Conservation (phyloP, 352 stramenopile genomes). For the Phytophthora pistaciae region DNA sequence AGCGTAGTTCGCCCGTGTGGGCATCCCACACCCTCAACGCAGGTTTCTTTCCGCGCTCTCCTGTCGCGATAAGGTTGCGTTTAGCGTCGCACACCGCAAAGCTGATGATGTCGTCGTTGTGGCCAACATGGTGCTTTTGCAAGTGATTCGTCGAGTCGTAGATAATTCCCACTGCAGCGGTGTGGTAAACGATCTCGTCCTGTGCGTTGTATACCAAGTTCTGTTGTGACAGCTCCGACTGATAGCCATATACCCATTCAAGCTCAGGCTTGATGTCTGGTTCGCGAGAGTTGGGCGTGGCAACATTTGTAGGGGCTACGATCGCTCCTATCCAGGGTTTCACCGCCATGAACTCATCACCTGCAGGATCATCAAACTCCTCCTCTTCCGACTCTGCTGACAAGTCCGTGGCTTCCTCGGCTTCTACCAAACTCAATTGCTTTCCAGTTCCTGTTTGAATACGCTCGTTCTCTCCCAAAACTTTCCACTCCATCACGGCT, state of each 20-base stretch:
- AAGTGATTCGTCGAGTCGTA: conserved; percentile 75
- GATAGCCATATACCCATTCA: conserved; percentile 89
- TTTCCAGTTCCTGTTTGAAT: conserved; percentile 1
- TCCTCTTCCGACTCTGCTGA: conserved; percentile 29
- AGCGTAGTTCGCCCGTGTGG: conserved; percentile 71
- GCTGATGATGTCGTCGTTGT: conserved; percentile 91
- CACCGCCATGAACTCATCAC: conserved; percentile 92
- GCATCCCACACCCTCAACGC: conserved; percentile 87
- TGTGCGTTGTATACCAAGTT: conserved; percentile 82
- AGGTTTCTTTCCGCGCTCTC: conserved; percentile 82
- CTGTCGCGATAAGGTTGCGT: conserved; percentile 86
- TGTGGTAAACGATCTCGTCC: conserved; percentile 89
- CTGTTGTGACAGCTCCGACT: conserved; percentile 76
- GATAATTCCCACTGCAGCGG: conserved; percentile 87
- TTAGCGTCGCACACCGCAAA: conserved; percentile 70
- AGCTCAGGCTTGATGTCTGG: conserved; percentile 74
- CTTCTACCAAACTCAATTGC: conserved; percentile 7
- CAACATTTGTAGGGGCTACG: conserved; percentile 74
- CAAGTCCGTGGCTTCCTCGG: conserved; percentile 25
- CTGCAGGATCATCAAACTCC: conserved; percentile 40
- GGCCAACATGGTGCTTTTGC: conserved; percentile 83
- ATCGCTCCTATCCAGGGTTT: conserved; percentile 92
- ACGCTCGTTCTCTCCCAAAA: conserved; percentile 46
- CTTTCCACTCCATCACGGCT: conserved; percentile 92
- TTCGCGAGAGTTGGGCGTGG: conserved; percentile 64